Evolutionary conservation across 2,329 filamentous ascomycete genomes (phyloP).

Genomic region (Davidsoniella neocaledoniae): DNA sequence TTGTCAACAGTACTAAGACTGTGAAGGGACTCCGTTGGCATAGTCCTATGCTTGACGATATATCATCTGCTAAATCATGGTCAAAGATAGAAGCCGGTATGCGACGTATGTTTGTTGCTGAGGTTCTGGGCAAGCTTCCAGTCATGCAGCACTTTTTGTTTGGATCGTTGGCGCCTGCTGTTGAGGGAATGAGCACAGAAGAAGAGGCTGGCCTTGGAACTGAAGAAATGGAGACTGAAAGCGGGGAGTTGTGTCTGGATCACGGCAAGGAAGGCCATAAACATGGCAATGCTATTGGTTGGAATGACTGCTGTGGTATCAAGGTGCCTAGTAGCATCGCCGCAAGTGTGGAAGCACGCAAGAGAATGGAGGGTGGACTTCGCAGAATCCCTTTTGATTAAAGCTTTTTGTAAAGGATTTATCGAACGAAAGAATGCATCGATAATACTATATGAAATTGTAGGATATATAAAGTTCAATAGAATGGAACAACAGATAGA

Average conservation of each 20-base stretch:
- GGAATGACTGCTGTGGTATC: slow-evolving; percentile 97
- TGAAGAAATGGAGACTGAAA: slow-evolving; percentile 35
- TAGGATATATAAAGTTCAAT: background rate
- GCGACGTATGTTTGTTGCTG: slow-evolving; percentile 89
- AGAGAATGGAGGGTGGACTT: slow-evolving; percentile 44
- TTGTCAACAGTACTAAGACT: slow-evolving; percentile 92
- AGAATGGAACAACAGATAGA: background rate
- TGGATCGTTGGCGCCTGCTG: slow-evolving; percentile 66
- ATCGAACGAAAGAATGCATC: background rate
- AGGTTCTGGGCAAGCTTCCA: slow-evolving; percentile 82
- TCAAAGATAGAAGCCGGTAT: slow-evolving; percentile 85
- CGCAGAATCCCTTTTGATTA: slow-evolving; percentile 72
- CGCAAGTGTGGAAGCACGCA: slow-evolving; percentile 76
- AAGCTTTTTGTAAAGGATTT: slow-evolving; percentile 3
- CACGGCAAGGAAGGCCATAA: slow-evolving; percentile 35
- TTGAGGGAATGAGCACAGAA: slow-evolving; percentile 61
- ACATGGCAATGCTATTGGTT: slow-evolving; percentile 49
- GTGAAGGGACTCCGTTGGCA: slow-evolving; percentile 93
- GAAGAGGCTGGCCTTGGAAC: slow-evolving; percentile 29
- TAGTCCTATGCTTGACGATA: slow-evolving; percentile 95
- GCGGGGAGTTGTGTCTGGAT: slow-evolving; percentile 40
- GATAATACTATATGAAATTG: background rate
- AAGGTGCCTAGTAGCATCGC: slow-evolving; percentile 90
- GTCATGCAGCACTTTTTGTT: slow-evolving; percentile 99
- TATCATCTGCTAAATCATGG: slow-evolving; percentile 80